These are phyloP conservation scores for Trametes elegans DNA, from an alignment of 768 basidiomycete genomes.

Conservation along the genomic window DNA sequence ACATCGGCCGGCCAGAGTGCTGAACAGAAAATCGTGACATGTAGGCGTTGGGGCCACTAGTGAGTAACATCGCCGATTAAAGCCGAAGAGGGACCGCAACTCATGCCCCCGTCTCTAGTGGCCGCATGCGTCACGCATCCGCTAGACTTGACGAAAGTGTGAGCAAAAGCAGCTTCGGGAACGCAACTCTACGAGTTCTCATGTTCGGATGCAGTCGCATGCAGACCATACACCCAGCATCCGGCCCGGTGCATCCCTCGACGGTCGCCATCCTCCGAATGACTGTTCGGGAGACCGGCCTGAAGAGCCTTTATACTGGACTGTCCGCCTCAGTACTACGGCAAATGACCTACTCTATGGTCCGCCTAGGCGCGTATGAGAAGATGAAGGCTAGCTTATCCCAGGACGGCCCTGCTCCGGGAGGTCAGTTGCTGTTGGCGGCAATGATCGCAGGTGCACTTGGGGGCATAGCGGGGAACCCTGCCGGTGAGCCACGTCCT, in stretches of 20 bases:
- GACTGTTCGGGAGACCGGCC: slow-evolving; percentile 65
- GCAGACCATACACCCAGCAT: slow-evolving; percentile 60
- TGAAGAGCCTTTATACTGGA: slow-evolving; percentile 77
- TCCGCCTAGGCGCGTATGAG: slow-evolving; percentile 82
- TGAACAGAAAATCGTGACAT: background rate
- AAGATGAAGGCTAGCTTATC: slow-evolving; percentile 62
- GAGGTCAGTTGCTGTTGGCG: slow-evolving; percentile 55
- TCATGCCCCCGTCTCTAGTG: slow-evolving; percentile 43
- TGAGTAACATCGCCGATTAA: slow-evolving; percentile 21
- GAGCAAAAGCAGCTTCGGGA: slow-evolving; percentile 23
- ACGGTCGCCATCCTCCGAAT: slow-evolving; percentile 61
- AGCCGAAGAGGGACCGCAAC: background rate
- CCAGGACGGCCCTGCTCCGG: slow-evolving; percentile 48
- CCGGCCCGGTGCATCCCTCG: slow-evolving; percentile 55
- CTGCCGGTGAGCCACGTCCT: slow-evolving; percentile 51
- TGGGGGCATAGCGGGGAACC: slow-evolving; percentile 85
- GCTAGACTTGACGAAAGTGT: slow-evolving; percentile 86
- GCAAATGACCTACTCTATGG: slow-evolving; percentile 90
- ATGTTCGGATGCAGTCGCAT: slow-evolving; percentile 55
- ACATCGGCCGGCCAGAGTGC: background rate
- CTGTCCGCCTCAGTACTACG: slow-evolving; percentile 80
- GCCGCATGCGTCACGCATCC: slow-evolving; percentile 83
- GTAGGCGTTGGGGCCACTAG: slow-evolving; percentile 37
- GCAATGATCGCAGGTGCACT: slow-evolving; percentile 75
- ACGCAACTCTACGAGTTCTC: background rate